Conservation (phyloP, 1,284 basidiomycete species). For the Trametes polyzona region DNA sequence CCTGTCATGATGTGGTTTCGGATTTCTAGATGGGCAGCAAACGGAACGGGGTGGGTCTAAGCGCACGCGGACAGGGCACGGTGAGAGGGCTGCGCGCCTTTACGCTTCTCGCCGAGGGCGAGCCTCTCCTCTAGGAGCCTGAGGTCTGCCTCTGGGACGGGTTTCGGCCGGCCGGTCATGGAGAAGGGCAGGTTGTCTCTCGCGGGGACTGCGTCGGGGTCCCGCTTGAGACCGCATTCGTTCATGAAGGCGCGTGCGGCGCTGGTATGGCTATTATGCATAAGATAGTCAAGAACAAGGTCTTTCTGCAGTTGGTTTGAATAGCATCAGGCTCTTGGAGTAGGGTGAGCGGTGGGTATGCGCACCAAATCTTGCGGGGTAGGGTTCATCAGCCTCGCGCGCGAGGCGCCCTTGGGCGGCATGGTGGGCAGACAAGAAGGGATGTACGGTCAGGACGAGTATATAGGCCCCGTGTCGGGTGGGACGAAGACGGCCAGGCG, state of each 20-base stretch:
- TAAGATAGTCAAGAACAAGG: constrained; percentile 83
- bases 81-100: constrained; percentile 48
- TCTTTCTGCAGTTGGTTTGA: constrained; percentile 49
- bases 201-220: constrained; percentile 74
- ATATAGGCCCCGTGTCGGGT: not conserved
- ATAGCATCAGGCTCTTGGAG: not conserved
- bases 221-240: constrained; percentile 62
- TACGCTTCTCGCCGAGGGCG: constrained; percentile 53
- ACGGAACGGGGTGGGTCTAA: constrained; percentile 6
- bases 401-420: constrained; percentile 13
- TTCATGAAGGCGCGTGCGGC: constrained; percentile 74
- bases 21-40: constrained; percentile 55
- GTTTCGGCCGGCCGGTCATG: constrained; percentile 35
- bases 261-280: constrained; percentile 71
- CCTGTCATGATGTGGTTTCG: constrained; percentile 68
- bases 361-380: constrained; percentile 28
- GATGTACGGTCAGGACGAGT: not conserved
- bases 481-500: not conserved
- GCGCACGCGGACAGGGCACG: not conserved
- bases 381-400: constrained; percentile 21
- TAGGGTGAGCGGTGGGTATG: not conserved
- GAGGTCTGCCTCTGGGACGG: constrained; percentile 12
- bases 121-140: constrained; percentile 43
- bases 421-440: constrained; percentile 1
- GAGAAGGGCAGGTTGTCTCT: constrained; percentile 50